Percentiles rank a stretch among this genome's conserved stretches.
Evolutionary conservation across 2,329 filamentous ascomycete species (phyloP).

Genomic region (Epichloe sp.): DNA sequence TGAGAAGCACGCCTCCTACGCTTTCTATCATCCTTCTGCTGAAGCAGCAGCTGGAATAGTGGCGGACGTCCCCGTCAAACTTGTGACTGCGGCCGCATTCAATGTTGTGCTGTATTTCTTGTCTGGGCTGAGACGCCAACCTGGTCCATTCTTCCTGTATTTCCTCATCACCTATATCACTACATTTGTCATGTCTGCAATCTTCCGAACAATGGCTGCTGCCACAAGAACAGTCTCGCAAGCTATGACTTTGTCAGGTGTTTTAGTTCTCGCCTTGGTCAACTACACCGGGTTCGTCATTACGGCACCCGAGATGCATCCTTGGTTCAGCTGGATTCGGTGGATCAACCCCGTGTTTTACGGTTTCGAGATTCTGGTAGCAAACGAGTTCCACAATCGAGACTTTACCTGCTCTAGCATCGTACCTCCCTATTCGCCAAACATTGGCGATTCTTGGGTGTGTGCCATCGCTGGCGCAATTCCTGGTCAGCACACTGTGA

Average conservation of each 20-base stretch:
- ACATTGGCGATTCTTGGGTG: slow-evolving; percentile 33
- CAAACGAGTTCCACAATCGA: slow-evolving; percentile 56
- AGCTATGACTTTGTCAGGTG: slow-evolving; percentile 38
- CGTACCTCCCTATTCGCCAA: slow-evolving; percentile 32
- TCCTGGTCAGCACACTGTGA: slow-evolving; percentile 39
- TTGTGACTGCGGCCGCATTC: slow-evolving; percentile 34
- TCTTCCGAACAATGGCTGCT: slow-evolving; percentile 63
- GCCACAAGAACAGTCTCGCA: slow-evolving; percentile 52
- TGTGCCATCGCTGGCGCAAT: slow-evolving; percentile 42
- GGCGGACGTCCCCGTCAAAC: slow-evolving; percentile 45
- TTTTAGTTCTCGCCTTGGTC: slow-evolving; percentile 46
- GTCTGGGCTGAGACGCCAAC: slow-evolving; percentile 37
- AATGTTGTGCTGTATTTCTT: slow-evolving; percentile 48
- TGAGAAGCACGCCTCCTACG: slow-evolving; percentile 34
- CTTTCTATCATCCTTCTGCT: slow-evolving; percentile 37
- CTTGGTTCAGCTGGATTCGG: slow-evolving; percentile 65
- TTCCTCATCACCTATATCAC: slow-evolving; percentile 55
- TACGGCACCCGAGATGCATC: slow-evolving; percentile 44
- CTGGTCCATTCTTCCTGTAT: slow-evolving; percentile 64
- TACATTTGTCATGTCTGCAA: slow-evolving; percentile 60
- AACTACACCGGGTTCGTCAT: slow-evolving; percentile 48
- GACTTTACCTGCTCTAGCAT: slow-evolving; percentile 41
- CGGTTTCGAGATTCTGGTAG: slow-evolving; percentile 57
- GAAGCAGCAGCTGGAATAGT: slow-evolving; percentile 43
- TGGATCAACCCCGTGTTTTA: slow-evolving; percentile 65